Evolutionary conservation across 495 filamentous ascomycete genomes (phyloP).

Genomic region (Tuber borchii): DNA sequence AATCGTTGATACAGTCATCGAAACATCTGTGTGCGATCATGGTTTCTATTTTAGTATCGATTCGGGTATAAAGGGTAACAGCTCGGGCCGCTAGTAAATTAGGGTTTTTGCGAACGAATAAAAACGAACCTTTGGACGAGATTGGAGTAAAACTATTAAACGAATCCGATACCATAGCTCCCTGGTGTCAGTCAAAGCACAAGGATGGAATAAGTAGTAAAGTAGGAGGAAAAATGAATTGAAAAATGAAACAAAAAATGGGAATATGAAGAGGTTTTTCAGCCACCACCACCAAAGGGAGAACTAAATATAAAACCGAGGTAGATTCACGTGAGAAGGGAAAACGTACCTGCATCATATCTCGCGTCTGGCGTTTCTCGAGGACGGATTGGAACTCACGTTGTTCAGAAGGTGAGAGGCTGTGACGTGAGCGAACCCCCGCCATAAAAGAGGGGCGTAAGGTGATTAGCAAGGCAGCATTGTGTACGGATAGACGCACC

Average conservation of each 20-base stretch:
- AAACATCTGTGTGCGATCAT: constrained; percentile 60
- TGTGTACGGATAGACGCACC: neutral
- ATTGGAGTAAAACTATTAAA: constrained; percentile 81
- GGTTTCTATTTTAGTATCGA: constrained; percentile 19
- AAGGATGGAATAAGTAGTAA: neutral
- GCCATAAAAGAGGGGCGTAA: neutral
- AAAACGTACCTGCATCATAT: constrained; percentile 85
- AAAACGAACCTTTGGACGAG: constrained; percentile 60
- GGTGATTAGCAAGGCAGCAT: constrained; percentile 7
- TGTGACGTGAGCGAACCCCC: constrained; percentile 32
- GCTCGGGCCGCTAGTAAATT: neutral
- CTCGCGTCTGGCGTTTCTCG: constrained; percentile 95
- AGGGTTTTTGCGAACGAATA: constrained; percentile 11
- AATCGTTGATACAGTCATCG: constrained; percentile 93
- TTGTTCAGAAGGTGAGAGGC: constrained; percentile 75
- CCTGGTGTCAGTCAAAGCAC: constrained; percentile 7
- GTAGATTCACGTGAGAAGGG: neutral
- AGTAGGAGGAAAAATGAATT: neutral
- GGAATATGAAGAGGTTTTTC: neutral
- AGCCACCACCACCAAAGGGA: neutral
- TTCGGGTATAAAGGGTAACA: neutral
- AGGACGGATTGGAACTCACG: constrained; percentile 85
- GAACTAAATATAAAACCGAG: neutral
- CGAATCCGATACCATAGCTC: constrained; percentile 17
- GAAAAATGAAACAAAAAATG: neutral